Conservation (phyloP, 2,329 filamentous ascomycete species). For the Hansfordia pulvinata region DNA sequence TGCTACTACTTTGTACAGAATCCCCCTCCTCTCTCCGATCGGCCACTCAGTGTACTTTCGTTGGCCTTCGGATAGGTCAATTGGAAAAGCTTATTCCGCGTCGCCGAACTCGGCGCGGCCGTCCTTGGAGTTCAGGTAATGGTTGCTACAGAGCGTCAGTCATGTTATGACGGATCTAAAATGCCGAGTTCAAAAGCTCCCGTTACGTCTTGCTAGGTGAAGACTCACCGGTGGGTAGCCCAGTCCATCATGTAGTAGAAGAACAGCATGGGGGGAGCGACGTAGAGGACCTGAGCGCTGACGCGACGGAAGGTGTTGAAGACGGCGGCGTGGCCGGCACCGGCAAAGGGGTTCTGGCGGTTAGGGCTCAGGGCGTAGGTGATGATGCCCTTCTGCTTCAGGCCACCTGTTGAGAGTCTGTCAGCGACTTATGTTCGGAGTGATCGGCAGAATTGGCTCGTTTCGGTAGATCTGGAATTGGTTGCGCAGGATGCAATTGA, state of each 20-base stretch:
- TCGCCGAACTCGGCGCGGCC: constrained; percentile 14
- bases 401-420: constrained; percentile 32
- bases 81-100: constrained; percentile 8
- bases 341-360: constrained; percentile 78
- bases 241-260: constrained; percentile 81
- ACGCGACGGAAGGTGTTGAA: constrained; percentile 93
- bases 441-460: too few species aligned
- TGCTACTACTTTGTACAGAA: too few species aligned
- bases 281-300: constrained; percentile 78
- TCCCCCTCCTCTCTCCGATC: constrained; percentile 3
- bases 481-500: too few species aligned
- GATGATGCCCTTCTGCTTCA: constrained; percentile 50
- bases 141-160: constrained; percentile 10
- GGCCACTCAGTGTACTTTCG: not conserved
- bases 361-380: constrained; percentile 72
- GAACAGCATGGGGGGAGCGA: constrained; percentile 62
- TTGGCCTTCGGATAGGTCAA: not conserved
- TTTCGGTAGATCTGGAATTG: too few species aligned
- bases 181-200: not conserved
- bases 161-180: constrained; percentile 2
- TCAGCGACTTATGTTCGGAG: too few species aligned
- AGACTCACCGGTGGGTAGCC: constrained; percentile 69
- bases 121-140: constrained; percentile 18
- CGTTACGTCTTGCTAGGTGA: not conserved
- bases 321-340: constrained; percentile 64